Base-by-base conservation (phyloP, 768 basidiomycete genomes). In the Vararia minispora region DNA sequence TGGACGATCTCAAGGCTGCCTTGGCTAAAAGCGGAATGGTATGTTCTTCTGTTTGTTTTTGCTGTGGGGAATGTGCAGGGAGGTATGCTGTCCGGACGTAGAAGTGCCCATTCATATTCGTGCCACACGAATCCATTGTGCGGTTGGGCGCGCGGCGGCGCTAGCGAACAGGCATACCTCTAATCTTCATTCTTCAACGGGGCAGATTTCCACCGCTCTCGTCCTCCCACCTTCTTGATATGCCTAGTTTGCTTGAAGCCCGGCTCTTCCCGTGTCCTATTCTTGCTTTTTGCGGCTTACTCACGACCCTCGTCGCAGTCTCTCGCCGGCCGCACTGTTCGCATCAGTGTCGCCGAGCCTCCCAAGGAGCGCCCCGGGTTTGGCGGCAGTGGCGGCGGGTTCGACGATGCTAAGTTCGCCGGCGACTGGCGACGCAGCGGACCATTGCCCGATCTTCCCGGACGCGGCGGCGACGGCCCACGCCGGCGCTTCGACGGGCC, bases 311-410 rank as follows among this genome's bases (percentile, higher is more conserved):
- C 27, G 31, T 20, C 24, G 8, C 14, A 90, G 78, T 66, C 57
- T 47, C 67, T 98, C 33, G 74, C 78, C 16, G 86, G 88, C 17
- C 72, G 95, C 42, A 75, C 69, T 14, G 66, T 99, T 45, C 74
- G 95, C 42, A 79, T 97, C 42, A 90, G 82, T 58, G 95, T 99
- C 33, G 95, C 95, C 7, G 95, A 98, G 56, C 82, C 92, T 49
- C 88, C 85, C 33, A 91, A 89, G 57, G 86, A 88, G 53, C 74
- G 76, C 22, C 32, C 64, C 30, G 71, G 71, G 31, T 74, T 76
- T 46, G 64, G 72, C n/a, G 66, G 72, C 10, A n/a, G n/a, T n/a
- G 62, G 64, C 10, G 61, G 58, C 33, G 49, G 52, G 20, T 57
- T 62, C 24, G 78, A 77, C 6, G 82, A 79, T 38, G 62, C 80